Conservation (phyloP, 164 flowering plant species). For the Berberis vulgaris region DNA sequence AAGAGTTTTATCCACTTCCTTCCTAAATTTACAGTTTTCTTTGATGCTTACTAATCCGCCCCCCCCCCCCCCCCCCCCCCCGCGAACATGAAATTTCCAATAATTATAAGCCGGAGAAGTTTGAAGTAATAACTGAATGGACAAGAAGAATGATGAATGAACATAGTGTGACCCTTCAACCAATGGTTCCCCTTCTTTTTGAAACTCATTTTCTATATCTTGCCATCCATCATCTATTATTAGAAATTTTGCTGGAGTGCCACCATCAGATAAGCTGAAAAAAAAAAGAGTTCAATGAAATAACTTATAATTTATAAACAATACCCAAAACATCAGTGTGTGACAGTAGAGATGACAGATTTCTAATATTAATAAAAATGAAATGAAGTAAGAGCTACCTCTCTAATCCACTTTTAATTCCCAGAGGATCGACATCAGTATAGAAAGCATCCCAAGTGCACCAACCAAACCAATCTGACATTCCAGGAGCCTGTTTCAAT, state of each 20-base stretch:
- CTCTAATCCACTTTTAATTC: slow-evolving; percentile 50
- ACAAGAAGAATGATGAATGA: neutral
- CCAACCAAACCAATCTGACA: slow-evolving; percentile 74
- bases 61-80: too few relatives aligned
- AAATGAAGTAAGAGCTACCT: slow-evolving; percentile 19
- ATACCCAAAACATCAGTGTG: too few relatives aligned
- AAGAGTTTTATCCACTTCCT: slow-evolving; percentile 18
- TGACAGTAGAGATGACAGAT: too few relatives aligned
- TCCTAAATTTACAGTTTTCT: slow-evolving; percentile 41
- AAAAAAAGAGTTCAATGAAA: slow-evolving; percentile 2
- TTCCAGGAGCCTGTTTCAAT: slow-evolving; percentile 54
- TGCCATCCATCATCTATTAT: slow-evolving; percentile 77
- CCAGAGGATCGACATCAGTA: slow-evolving; percentile 44
- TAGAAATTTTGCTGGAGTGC: slow-evolving; percentile 52
- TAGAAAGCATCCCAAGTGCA: slow-evolving; percentile 89
- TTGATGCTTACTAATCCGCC: slow-evolving; percentile 42
- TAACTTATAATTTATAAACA: neutral
- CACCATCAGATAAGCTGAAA: slow-evolving; percentile 46
- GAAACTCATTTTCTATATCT: slow-evolving; percentile 45
- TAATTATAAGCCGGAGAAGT: neutral
- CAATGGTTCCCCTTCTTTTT: slow-evolving; percentile 45
- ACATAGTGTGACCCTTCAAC: slow-evolving; percentile 54
- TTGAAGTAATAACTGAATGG: neutral
- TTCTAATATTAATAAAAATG: too few relatives aligned
- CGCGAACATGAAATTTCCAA: slow-evolving; percentile 31